These are phyloP conservation scores for Entrophospora sp. DNA, from an alignment of 192 early-diverging fungal species.

Conservation along the genomic window DNA sequence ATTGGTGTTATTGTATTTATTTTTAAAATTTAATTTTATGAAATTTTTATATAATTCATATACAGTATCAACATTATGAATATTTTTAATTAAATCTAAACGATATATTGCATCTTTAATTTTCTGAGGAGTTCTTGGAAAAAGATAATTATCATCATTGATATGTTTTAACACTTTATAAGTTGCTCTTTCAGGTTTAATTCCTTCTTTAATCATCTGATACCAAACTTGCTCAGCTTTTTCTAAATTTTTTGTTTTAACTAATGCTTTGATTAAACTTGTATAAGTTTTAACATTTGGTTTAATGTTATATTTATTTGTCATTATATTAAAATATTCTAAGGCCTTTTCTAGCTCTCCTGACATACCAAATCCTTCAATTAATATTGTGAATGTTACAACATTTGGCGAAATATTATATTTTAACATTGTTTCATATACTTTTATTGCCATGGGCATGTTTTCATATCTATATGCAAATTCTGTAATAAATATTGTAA, in stretches of 20 bases:
- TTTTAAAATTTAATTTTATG: too few species aligned
- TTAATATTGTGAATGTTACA: slow-evolving; percentile 28
- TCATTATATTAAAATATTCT: slow-evolving; percentile 20
- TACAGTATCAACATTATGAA: background rate
- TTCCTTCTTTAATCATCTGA: slow-evolving; percentile 19
- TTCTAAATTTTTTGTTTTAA: slow-evolving; percentile 22
- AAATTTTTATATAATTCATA: background rate
- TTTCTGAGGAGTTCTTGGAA: background rate
- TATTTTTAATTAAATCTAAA: background rate
- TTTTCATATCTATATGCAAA: slow-evolving; percentile 25
- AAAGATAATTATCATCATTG: background rate
- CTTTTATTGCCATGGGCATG: slow-evolving; percentile 17
- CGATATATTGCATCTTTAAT: background rate
- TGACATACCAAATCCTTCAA: slow-evolving; percentile 31
- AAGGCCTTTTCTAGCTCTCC: slow-evolving; percentile 22
- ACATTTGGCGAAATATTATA: slow-evolving; percentile 21
- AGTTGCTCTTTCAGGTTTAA: slow-evolving; percentile 8
- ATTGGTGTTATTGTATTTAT: background rate
- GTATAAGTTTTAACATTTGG: slow-evolving; percentile 28
- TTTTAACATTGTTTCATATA: slow-evolving; percentile 28
- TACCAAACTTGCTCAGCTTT: slow-evolving; percentile 25
- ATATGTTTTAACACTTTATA: background rate
- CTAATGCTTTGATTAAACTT: slow-evolving; percentile 31
- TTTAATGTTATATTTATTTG: slow-evolving; percentile 11
- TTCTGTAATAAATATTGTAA: slow-evolving; percentile 30